Percentiles rank a stretch among this genome's conserved stretches.
Evolutionary conservation across 768 basidiomycete species (phyloP).

Genomic region (Cystofilobasidium capitatum): DNA sequence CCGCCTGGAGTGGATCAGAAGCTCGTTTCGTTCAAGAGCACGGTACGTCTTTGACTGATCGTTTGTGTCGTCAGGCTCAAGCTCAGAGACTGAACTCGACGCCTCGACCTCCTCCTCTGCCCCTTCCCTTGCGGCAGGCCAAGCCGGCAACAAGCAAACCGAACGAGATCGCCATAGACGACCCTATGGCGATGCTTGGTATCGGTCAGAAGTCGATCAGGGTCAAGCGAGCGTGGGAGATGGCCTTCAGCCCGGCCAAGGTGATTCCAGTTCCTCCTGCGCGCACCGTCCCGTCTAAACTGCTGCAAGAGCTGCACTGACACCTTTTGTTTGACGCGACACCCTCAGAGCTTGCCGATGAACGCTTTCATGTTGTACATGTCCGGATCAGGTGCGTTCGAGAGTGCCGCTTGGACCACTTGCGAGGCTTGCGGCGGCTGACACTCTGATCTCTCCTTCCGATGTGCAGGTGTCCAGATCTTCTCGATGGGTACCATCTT

Average conservation of each 20-base stretch:
- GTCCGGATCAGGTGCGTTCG: slow-evolving; percentile 56
- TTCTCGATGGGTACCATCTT: slow-evolving; percentile 95
- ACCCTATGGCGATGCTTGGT: slow-evolving; percentile 18
- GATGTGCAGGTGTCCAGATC: slow-evolving; percentile 64
- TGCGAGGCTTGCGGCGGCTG: neutral
- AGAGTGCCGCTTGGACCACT: neutral
- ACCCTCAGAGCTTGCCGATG: slow-evolving; percentile 64
- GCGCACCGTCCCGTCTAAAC: neutral
- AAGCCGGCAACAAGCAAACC: neutral
- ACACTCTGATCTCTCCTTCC: neutral
- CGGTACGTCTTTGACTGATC: neutral
- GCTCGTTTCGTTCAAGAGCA: neutral
- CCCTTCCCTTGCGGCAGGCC: neutral
- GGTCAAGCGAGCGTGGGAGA: slow-evolving; percentile 72
- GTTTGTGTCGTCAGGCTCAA: neutral
- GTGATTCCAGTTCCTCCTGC: neutral
- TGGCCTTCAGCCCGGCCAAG: slow-evolving; percentile 75
- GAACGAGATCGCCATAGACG: slow-evolving; percentile 21
- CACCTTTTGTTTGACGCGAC: neutral
- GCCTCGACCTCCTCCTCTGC: neutral
- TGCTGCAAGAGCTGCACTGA: neutral
- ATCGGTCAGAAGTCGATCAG: slow-evolving; percentile 45
- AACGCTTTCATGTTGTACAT: slow-evolving; percentile 98
- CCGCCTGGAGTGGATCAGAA: slow-evolving; percentile 17
- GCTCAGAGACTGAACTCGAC: neutral